Conservation (phyloP, 1,284 basidiomycete species). For the Athelia psychrophila region DNA sequence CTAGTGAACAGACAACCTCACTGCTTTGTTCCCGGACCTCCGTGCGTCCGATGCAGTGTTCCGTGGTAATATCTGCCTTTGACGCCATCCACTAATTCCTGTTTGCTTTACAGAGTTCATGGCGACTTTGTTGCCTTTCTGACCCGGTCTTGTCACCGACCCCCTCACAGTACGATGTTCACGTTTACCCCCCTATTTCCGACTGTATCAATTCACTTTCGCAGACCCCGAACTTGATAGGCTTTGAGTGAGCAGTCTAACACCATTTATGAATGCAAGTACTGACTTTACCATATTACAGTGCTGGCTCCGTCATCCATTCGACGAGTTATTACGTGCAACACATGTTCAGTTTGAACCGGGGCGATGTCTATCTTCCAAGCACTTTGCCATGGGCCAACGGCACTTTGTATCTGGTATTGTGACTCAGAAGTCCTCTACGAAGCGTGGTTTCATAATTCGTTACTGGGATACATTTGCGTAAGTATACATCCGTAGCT, state of each 20-base stretch:
- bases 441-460: slow-evolving; percentile 52
- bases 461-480: no score
- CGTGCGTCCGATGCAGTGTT: slow-evolving; percentile 46
- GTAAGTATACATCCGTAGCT: no score
- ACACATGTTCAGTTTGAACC: slow-evolving; percentile 60
- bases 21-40: slow-evolving; percentile 57
- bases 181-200: slow-evolving; percentile 47
- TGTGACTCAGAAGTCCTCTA: slow-evolving; percentile 44
- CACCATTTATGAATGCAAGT: no score
- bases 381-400: slow-evolving; percentile 50
- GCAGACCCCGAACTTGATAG: slow-evolving; percentile 62
- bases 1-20: slow-evolving; percentile 51
- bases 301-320: slow-evolving; percentile 48
- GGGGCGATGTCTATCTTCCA: slow-evolving; percentile 60
- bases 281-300: slow-evolving; percentile 21
- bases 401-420: slow-evolving; percentile 62
- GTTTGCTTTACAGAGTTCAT: slow-evolving; percentile 48
- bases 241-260: slow-evolving; percentile 49
- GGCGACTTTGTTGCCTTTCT: slow-evolving; percentile 48
- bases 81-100: slow-evolving; percentile 7
- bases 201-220: slow-evolving; percentile 3
- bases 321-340: slow-evolving; percentile 70
- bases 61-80: background rate
- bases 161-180: slow-evolving; percentile 59
- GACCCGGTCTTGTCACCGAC: slow-evolving; percentile 49